Evolutionary conservation across 2,329 filamentous ascomycete genomes (phyloP).

Genomic region (Fusarium sp.): DNA sequence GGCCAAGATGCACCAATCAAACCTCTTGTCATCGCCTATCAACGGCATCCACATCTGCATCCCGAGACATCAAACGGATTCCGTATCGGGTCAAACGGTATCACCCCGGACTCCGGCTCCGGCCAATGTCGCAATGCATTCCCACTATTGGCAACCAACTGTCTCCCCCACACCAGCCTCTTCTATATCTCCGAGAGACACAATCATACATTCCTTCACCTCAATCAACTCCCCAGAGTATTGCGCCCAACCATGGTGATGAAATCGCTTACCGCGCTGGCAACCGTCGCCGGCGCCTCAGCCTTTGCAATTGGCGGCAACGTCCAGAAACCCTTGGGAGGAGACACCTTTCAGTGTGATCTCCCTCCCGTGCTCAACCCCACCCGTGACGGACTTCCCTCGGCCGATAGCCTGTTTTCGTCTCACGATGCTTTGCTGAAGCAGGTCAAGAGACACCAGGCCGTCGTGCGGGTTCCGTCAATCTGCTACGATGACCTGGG

Average conservation of each 20-base stretch:
- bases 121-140: slow-evolving; percentile 31
- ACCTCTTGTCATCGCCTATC: background rate
- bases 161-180: slow-evolving; percentile 19
- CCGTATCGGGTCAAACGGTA: slow-evolving; percentile 16
- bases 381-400: slow-evolving; percentile 47
- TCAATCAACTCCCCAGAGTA: background rate
- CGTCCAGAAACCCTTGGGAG: slow-evolving; percentile 36
- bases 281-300: slow-evolving; percentile 21
- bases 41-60: background rate
- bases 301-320: slow-evolving; percentile 21
- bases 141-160: slow-evolving; percentile 9
- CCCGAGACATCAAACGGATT: slow-evolving; percentile 5
- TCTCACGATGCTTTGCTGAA: slow-evolving; percentile 49
- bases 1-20: background rate
- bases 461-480: slow-evolving; percentile 66
- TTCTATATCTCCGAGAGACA: background rate
- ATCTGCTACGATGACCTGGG: slow-evolving; percentile 69
- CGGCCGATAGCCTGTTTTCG: slow-evolving; percentile 47
- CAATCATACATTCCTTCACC: background rate
- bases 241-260: slow-evolving; percentile 28
- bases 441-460: slow-evolving; percentile 63
- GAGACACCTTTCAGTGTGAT: slow-evolving; percentile 45
- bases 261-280: slow-evolving; percentile 33
- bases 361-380: slow-evolving; percentile 51
- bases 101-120: slow-evolving; percentile 16